Conservation (phyloP, 1,284 basidiomycete species). For the Cryptococcus maquisensis region DNA sequence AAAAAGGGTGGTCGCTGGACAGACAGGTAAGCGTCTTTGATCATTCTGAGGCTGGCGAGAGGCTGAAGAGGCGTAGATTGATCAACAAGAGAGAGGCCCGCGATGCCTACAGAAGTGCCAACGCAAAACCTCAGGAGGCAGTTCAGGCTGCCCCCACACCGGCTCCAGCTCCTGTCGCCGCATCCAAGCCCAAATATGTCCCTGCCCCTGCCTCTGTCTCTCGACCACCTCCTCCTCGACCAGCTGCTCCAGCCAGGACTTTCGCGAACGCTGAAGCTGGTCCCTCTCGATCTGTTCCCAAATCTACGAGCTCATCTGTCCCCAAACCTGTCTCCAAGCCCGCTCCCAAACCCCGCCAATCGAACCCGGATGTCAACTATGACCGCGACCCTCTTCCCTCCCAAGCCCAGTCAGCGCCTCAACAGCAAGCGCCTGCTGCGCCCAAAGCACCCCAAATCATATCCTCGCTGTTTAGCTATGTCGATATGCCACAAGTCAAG, state of each 20-base stretch:
- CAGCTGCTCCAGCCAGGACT: constrained; percentile 1
- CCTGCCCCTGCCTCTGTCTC: neutral
- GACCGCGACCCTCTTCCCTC: neutral
- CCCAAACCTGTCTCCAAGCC: neutral
- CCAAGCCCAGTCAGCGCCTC: neutral
- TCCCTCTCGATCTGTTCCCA: constrained; percentile 4
- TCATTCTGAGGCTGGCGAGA: constrained; percentile 23
- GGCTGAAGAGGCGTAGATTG: constrained; percentile 20
- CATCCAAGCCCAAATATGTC: constrained; percentile 1
- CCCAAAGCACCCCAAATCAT: constrained; percentile 62
- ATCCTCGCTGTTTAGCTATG: constrained; percentile 82
- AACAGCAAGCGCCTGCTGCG: constrained; percentile 27
- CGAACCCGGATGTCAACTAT: neutral
- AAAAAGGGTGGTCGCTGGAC: constrained; percentile 78
- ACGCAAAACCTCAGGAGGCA: neutral
- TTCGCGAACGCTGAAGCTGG: constrained; percentile 1
- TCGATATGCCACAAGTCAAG: constrained; percentile 29
- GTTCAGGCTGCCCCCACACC: neutral
- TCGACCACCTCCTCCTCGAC: constrained; percentile 23
- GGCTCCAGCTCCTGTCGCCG: neutral
- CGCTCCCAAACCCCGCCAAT: neutral
- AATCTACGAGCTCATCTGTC: neutral
- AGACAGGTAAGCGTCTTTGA: constrained; percentile 59
- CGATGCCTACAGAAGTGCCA: constrained; percentile 17
- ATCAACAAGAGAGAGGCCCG: constrained; percentile 43